Evolutionary conservation across 441 rosid genomes (phyloP).

Genomic region (Codiaeum variegatum): DNA sequence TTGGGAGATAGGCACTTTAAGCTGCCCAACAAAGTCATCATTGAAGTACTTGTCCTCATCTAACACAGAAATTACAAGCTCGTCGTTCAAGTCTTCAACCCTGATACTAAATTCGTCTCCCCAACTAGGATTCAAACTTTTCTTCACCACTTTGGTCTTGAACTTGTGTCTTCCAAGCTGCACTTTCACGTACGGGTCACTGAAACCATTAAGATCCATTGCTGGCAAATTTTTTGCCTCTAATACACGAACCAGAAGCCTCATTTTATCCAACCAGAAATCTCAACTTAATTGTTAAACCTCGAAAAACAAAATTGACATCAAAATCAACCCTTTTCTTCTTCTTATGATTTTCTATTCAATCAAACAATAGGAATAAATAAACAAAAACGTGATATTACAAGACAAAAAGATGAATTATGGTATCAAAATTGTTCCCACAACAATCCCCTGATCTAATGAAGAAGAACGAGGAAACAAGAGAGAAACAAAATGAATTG

Average conservation of each 20-base stretch:
- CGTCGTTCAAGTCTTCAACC: slow-evolving; percentile 91
- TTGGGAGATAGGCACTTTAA: slow-evolving; percentile 54
- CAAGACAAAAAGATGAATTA: background rate
- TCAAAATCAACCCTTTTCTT: background rate
- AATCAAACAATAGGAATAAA: background rate
- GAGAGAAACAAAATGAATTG: no score
- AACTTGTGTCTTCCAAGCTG: slow-evolving; percentile 72
- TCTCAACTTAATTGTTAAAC: slow-evolving; percentile 6
- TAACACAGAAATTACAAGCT: slow-evolving; percentile 63
- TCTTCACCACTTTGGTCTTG: slow-evolving; percentile 82
- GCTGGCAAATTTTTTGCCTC: slow-evolving; percentile 85
- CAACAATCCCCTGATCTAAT: background rate
- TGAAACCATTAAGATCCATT: slow-evolving; percentile 73
- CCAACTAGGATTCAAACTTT: slow-evolving; percentile 84
- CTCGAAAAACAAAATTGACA: background rate
- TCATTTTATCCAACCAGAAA: slow-evolving; percentile 35
- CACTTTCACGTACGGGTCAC: slow-evolving; percentile 85
- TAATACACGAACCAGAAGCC: slow-evolving; percentile 62
- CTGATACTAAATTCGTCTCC: slow-evolving; percentile 77
- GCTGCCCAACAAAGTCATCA: slow-evolving; percentile 77
- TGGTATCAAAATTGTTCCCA: background rate
- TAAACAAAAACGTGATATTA: slow-evolving; percentile 7
- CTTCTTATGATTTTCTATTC: background rate
- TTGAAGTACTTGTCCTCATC: slow-evolving; percentile 91
- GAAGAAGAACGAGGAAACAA: background rate